Base-by-base conservation (phyloP, 805 yeast species). In the Cyberlindnera nakhonratchasimensis region DNA sequence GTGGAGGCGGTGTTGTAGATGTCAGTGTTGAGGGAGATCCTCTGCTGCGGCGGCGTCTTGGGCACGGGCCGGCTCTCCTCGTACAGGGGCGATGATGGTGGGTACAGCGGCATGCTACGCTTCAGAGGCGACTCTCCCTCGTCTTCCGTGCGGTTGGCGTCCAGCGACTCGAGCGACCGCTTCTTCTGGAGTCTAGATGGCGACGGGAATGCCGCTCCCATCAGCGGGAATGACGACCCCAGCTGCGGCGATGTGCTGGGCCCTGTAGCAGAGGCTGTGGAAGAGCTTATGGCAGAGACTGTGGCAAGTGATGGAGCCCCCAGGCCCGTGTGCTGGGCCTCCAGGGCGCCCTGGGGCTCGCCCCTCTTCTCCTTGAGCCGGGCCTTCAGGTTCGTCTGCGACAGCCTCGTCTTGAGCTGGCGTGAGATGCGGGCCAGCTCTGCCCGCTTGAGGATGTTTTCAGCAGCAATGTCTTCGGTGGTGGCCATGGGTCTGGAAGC, bases 391-490 rank as follows among this genome's bases (percentile, higher is more conserved):
- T 71, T 71, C 2, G 75, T 73, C 50, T 63, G 67, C 21, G 66
- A 64, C 16, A 71, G 53, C 47, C 69, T 65, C 7, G 66, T 57
- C 50, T 69, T 70, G 19, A 71, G 51, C 47, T 69, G 74, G 44
- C 74, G 57, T 2, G 76, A 67, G 40, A 71, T 64, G 43, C 73
- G 62, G 5, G 75, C 71, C 6, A 71, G 59, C 47, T 71, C 74
- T 4, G 71, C 76, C 39, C 74, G 59, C 46, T 70, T 70, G 32
- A 71, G 56, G 34, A 71, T 69, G 46, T 64, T 66, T 42, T 69
- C 70, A 19, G 74, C 73, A 13, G 70, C 70, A 16, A 60, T 53
- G 39, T 70, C 71, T 44, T 71, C 75, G 11, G 48, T 44, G 3
- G 52, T 37, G 7, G 53, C 39, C 49, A 48, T 52, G 10, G 9